Evolutionary conservation across 345 rosid genomes (phyloP).

Genomic region (Aquilaria malaccensis): DNA sequence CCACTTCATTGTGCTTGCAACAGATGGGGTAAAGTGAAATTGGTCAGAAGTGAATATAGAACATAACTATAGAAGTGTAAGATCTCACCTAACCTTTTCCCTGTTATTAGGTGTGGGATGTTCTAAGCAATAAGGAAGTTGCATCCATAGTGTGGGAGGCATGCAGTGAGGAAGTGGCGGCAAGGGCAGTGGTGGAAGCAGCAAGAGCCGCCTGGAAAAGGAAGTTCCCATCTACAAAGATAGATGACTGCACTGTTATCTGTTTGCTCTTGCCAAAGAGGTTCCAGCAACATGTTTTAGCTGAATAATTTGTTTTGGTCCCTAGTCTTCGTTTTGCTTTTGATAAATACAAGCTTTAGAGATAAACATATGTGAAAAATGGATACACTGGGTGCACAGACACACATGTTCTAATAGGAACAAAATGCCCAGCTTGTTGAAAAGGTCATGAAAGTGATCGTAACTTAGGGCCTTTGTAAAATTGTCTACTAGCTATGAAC

Average conservation of each 20-base stretch:
- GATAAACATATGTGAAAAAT: too few relatives aligned
- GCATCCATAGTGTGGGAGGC: slow-evolving; percentile 40
- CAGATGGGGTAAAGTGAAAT: slow-evolving; percentile 59
- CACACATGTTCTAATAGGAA: too few relatives aligned
- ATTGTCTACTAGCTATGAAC: too few relatives aligned
- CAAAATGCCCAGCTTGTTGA: too few relatives aligned
- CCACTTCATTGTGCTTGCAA: slow-evolving; percentile 64
- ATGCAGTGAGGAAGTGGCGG: slow-evolving; percentile 32
- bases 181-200: slow-evolving; percentile 56
- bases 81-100: neutral
- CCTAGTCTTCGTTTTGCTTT: too few relatives aligned
- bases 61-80: neutral
- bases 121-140: slow-evolving; percentile 60
- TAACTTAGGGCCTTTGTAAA: too few relatives aligned
- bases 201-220: slow-evolving; percentile 55
- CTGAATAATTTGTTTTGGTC: too few relatives aligned
- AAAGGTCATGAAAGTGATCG: too few relatives aligned
- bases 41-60: neutral
- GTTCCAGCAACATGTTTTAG: too few relatives aligned
- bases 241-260: slow-evolving; percentile 64
- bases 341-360: too few relatives aligned
- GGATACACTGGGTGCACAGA: too few relatives aligned
- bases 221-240: slow-evolving; percentile 48
- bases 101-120: slow-evolving; percentile 63
- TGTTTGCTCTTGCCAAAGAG: slow-evolving; percentile 48